A percentile compares a stretch with the other conserved stretches of the same genome.
phyloP scores from a whole-genome alignment of 306 rosid species.

The Potentilla sterilis region DNA sequence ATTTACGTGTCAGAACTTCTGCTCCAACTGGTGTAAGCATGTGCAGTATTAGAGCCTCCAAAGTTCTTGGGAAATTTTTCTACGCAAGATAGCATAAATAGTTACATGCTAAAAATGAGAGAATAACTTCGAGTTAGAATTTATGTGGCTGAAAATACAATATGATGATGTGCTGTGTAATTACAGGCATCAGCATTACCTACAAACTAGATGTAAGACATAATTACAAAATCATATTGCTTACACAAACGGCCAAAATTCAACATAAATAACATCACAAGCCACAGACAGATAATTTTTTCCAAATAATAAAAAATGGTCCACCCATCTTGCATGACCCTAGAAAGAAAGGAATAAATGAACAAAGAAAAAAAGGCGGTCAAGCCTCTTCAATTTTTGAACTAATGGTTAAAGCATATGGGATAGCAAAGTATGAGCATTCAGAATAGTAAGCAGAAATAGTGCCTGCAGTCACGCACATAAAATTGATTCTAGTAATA shows the following conservation, averaged over 20 bases:
- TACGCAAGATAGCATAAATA: constrained; percentile 37
- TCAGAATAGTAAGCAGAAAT: background rate
- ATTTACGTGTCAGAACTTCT: constrained; percentile 83
- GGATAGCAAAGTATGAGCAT: background rate
- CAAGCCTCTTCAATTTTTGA: background rate
- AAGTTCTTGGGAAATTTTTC: constrained; percentile 81
- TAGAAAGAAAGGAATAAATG: background rate
- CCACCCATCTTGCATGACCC: background rate
- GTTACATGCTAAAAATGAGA: constrained; percentile 25
- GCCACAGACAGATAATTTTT: background rate
- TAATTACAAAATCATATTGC: background rate
- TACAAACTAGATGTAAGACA: background rate
- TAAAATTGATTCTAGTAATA: background rate
- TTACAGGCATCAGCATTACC: constrained; percentile 10
- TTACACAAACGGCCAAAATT: background rate
- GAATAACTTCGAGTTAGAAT: constrained; percentile 9
- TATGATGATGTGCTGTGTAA: background rate
- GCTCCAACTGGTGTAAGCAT: constrained; percentile 84
- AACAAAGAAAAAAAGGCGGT: background rate
- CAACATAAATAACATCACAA: constrained; percentile 1
- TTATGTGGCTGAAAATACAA: constrained; percentile 15
- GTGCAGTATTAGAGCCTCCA: constrained; percentile 87
- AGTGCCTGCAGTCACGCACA: background rate
- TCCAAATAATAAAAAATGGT: background rate
- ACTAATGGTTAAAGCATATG: background rate